Conservation (phyloP, 2,329 filamentous ascomycete species). For the Metarhizium robertsii region DNA sequence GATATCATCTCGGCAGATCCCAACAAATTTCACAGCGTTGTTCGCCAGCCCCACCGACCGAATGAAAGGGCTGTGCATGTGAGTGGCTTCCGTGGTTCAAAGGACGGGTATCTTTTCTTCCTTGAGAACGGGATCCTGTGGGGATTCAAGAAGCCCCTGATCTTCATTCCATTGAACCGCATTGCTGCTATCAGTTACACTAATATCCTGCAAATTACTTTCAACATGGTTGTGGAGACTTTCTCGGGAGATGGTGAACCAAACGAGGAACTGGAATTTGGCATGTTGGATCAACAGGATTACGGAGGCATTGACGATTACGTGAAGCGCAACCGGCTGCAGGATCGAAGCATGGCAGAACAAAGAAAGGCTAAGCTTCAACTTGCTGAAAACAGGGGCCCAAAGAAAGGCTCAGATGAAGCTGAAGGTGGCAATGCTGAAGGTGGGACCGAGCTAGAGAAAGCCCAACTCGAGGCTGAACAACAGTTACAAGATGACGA, state of each 20-base stretch:
- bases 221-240: conserved; percentile 57
- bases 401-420: conserved; percentile 34
- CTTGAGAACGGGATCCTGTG: conserved; percentile 57
- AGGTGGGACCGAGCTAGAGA: conserved; percentile 36
- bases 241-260: conserved; percentile 36
- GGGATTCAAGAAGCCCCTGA: conserved; percentile 61
- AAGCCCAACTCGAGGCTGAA: conserved; percentile 40
- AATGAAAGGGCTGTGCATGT: conserved; percentile 57
- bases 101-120: conserved; percentile 61
- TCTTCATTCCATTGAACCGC: conserved; percentile 52
- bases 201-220: conserved; percentile 57
- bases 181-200: conserved; percentile 59
- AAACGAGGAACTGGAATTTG: conserved; percentile 56
- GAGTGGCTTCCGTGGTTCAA: conserved; percentile 56
- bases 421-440: conserved; percentile 25
- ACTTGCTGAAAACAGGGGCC: conserved; percentile 47
- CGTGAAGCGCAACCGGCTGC: conserved; percentile 49
- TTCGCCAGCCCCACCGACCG: conserved; percentile 48
- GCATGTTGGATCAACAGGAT: conserved; percentile 62
- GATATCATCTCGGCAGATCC: conserved; percentile 44
- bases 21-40: conserved; percentile 46
- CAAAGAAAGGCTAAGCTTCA: conserved; percentile 55
- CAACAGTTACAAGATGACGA: conserved; percentile 49
- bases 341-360: conserved; percentile 61
- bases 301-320: conserved; percentile 57